Conservation (phyloP, 768 basidiomycete species). For the Chalciporus sphaerocephalus region DNA sequence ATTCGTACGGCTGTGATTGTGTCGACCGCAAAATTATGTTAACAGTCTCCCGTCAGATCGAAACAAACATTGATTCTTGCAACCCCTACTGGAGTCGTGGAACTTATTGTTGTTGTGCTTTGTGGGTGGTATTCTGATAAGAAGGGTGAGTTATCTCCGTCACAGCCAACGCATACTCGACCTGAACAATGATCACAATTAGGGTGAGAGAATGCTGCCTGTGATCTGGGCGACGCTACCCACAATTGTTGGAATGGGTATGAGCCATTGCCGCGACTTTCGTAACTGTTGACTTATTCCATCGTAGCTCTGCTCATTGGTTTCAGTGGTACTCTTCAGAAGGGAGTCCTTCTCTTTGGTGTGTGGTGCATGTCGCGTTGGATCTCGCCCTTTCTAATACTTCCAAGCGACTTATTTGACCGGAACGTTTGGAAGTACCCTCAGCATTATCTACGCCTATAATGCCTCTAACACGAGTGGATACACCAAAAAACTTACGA, state of each 20-base stretch:
- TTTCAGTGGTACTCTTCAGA: constrained; percentile 17
- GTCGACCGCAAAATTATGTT: no score
- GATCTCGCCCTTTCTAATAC: background rate
- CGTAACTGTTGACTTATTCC: background rate
- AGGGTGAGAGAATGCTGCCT: constrained; percentile 22
- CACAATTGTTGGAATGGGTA: constrained; percentile 17
- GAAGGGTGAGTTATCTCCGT: constrained; percentile 5
- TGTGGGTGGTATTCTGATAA: constrained; percentile 24
- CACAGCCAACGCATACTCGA: no score
- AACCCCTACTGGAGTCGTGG: constrained; percentile 21
- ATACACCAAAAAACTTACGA: constrained; percentile 27
- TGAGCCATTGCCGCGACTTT: background rate
- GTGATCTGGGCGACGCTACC: constrained; percentile 18
- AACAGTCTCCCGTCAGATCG: constrained; percentile 2
- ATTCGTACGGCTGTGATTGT: constrained; percentile 9
- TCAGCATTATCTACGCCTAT: constrained; percentile 26
- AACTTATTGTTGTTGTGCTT: constrained; percentile 15
- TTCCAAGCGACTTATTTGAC: constrained; percentile 14
- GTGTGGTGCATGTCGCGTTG: background rate
- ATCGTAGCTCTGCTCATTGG: constrained; percentile 21
- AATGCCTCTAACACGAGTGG: constrained; percentile 26
- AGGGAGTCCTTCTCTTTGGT: constrained; percentile 21
- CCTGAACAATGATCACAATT: background rate
- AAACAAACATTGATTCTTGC: constrained; percentile 23
- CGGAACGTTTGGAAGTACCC: constrained; percentile 25